Conservation (phyloP, 2,329 filamentous ascomycete species). For the Rachicladosporium sp. region DNA sequence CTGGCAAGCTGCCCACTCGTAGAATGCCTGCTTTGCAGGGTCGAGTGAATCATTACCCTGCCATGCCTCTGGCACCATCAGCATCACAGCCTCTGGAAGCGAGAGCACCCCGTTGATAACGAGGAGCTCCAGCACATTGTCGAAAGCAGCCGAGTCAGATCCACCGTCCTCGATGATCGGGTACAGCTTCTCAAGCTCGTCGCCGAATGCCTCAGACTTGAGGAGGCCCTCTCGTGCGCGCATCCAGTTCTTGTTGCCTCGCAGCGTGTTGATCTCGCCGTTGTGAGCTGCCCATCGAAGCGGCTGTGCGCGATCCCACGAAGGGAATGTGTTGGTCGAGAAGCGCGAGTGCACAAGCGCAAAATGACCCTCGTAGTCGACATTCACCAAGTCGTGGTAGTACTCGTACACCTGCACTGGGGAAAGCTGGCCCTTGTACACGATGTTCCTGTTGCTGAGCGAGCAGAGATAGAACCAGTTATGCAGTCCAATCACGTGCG, state of each 20-base stretch:
- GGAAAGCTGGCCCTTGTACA: slow-evolving; percentile 94
- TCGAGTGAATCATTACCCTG: slow-evolving; percentile 89
- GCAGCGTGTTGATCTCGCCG: slow-evolving; percentile 94
- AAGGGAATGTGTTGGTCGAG: slow-evolving; percentile 96
- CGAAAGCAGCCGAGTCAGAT: slow-evolving; percentile 92
- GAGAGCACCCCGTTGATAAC: slow-evolving; percentile 94
- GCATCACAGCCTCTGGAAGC: slow-evolving; percentile 90
- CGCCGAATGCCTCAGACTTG: slow-evolving; percentile 82
- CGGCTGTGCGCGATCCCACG: slow-evolving; percentile 94
- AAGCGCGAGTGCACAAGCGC: slow-evolving; percentile 94
- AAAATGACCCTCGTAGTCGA: slow-evolving; percentile 95
- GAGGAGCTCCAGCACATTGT: slow-evolving; percentile 88
- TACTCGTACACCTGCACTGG: slow-evolving; percentile 95
- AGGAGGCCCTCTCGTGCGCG: slow-evolving; percentile 89
- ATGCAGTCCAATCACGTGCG: slow-evolving; percentile 85
- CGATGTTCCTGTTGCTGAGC: slow-evolving; percentile 93
- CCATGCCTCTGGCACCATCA: slow-evolving; percentile 98
- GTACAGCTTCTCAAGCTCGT: slow-evolving; percentile 81
- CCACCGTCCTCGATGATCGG: slow-evolving; percentile 94
- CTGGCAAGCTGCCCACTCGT: slow-evolving; percentile 96
- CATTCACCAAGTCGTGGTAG: slow-evolving; percentile 92
- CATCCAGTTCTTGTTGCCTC: slow-evolving; percentile 99
- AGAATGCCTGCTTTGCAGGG: slow-evolving; percentile 89
- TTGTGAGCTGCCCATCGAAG: slow-evolving; percentile 96
- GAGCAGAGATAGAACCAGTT: slow-evolving; percentile 99